phyloP scores from a whole-genome alignment of 2,329 filamentous ascomycete species.

The Monilinia fructigena region DNA sequence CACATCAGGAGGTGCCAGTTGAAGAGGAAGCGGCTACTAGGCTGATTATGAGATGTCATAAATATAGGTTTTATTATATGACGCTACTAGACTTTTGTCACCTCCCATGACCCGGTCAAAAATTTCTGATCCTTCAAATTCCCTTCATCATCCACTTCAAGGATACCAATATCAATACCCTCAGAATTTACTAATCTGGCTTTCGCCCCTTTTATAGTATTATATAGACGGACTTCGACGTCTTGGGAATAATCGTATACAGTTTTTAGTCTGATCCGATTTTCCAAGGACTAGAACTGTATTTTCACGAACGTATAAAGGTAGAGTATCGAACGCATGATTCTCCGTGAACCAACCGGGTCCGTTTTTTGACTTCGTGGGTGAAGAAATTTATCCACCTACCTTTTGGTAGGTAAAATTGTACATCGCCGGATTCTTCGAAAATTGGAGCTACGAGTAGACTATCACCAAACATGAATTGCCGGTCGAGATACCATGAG shows the following conservation, averaged over 20 bases:
- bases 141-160: conserved; percentile 45
- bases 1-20: neutral
- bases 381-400: conserved; percentile 52
- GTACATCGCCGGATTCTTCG: conserved; percentile 53
- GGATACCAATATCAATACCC: conserved; percentile 44
- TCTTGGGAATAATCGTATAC: conserved; percentile 38
- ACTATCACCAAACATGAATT: conserved; percentile 61
- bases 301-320: conserved; percentile 46
- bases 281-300: conserved; percentile 39
- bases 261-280: conserved; percentile 33
- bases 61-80: neutral
- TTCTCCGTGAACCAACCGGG: conserved; percentile 48
- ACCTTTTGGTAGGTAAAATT: conserved; percentile 56
- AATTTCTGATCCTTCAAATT: conserved; percentile 44
- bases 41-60: neutral
- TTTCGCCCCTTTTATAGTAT: conserved; percentile 44
- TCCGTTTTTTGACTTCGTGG: conserved; percentile 43
- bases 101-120: conserved; percentile 43
- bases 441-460: conserved; percentile 60
- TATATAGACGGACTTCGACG: conserved; percentile 49
- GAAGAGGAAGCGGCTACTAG: neutral
- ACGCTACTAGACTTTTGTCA: conserved; percentile 13
- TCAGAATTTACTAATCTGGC: conserved; percentile 46
- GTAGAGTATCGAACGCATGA: conserved; percentile 49
- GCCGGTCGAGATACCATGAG: conserved; percentile 55